phyloP scores from a whole-genome alignment of 306 rosid genomes.

The Sophora flavescens region DNA sequence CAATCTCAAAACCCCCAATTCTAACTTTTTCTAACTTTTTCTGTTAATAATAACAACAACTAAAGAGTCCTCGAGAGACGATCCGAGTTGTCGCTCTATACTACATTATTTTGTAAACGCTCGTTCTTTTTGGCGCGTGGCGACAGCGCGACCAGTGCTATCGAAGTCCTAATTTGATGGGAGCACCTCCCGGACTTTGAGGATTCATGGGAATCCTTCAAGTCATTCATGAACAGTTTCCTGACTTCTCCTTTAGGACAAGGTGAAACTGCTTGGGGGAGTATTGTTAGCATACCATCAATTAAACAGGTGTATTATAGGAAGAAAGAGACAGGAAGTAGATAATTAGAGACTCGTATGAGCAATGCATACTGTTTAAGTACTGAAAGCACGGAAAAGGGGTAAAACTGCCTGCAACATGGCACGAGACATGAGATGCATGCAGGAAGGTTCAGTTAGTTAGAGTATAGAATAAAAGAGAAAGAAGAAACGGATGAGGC shows the following conservation, averaged over 20 bases:
- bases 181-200: neutral
- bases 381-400: conserved; percentile 12
- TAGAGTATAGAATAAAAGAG: neutral
- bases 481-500: neutral
- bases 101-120: too few relatives aligned
- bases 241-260: conserved; percentile 6
- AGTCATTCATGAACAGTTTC: neutral
- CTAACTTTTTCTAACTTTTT: too few relatives aligned
- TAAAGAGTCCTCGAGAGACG: too few relatives aligned
- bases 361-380: neutral
- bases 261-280: neutral
- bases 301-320: neutral
- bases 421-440: conserved; percentile 4
- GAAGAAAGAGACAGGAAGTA: neutral
- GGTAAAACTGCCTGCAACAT: neutral
- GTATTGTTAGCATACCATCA: conserved; percentile 3
- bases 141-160: too few relatives aligned
- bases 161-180: neutral
- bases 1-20: too few relatives aligned
- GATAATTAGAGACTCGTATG: neutral
- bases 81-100: too few relatives aligned
- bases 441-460: neutral
- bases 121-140: too few relatives aligned
- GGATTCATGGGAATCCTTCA: conserved; percentile 32
- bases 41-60: too few relatives aligned